Base-by-base conservation (phyloP, 2,329 filamentous ascomycete species). In the Colletotrichum abscissum region DNA sequence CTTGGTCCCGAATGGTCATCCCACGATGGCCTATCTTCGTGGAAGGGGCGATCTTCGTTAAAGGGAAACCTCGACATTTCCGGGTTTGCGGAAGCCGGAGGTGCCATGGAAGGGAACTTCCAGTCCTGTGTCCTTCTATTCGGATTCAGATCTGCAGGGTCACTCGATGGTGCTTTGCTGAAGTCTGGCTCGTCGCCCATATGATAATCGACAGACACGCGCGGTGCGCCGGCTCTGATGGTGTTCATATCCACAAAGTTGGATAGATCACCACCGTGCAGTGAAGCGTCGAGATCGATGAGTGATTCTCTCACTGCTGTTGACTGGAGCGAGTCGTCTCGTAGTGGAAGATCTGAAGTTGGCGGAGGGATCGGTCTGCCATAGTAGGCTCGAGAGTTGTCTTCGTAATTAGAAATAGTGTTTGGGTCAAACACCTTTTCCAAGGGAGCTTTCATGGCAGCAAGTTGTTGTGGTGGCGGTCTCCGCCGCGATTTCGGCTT, bases 371-470 rank as follows among this genome's bases (percentile, higher is more conserved):
- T 82, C 0, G 81, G 81, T 42, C 82, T 83, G 22, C 89, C 88
- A 76, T 92, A 92, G 76, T 92, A 91, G 54, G 84, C 84, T 35
- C 88, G 84, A 22, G 89, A 90, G 74, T 92, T 92, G 72, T 92
- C 90, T 28, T 91, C 87, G 74, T 92, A 92, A 73, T 87, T 91
- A 2, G 90, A 89, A 42, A 91, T 87, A 0, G 91, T 92, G 78
- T 92, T 90, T 5, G 90, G 90, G 72, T 92, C 91, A 77, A 92
- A 92, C 0, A 92, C 84, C 74, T 91, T 92, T 75, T 92, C 90
- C 4, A 92, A 80, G 0, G 91, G 91, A 11, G 86, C 89, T 75
- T 88, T 89, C 74, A 90, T 82, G 0, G 88, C 88, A 2, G 89
- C 88, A 6, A 92, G 82, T 30, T 87, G 86, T 60, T 91, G 88